Evolutionary conservation across 371 early-diverging fungal genomes (phyloP).

Genomic region (Mortierella sp.): DNA sequence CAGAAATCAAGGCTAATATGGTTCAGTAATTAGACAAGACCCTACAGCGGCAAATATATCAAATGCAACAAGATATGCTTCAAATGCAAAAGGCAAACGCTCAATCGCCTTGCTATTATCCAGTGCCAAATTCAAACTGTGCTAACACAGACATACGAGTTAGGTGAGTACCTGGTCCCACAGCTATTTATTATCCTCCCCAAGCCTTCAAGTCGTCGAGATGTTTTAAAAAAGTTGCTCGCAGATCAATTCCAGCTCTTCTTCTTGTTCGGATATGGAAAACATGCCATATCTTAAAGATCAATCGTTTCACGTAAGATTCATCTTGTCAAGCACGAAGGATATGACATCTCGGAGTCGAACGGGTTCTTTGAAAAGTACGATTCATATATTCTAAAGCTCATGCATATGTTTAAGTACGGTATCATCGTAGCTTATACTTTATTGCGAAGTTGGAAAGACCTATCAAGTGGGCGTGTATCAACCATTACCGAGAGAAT

Average conservation of each 20-base stretch:
- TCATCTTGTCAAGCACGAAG: neutral
- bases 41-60: neutral
- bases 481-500: no score
- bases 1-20: no score
- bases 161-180: neutral
- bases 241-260: neutral
- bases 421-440: no score
- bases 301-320: neutral
- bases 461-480: no score
- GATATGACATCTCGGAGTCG: neutral
- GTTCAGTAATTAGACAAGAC: no score
- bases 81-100: neutral
- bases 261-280: neutral
- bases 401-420: no score
- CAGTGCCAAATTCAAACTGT: neutral
- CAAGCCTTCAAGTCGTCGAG: neutral
- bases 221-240: neutral
- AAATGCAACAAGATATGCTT: neutral
- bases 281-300: neutral
- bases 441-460: no score
- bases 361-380: neutral
- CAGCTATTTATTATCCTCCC: neutral
- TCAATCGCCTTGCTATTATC: neutral
- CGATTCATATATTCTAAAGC: no score
- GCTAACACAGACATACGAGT: neutral